Evolutionary conservation across 169 alveolate genomes (phyloP), one percentile per base, ranked within the genome.

Genomic region (Plasmodium inui): DNA sequence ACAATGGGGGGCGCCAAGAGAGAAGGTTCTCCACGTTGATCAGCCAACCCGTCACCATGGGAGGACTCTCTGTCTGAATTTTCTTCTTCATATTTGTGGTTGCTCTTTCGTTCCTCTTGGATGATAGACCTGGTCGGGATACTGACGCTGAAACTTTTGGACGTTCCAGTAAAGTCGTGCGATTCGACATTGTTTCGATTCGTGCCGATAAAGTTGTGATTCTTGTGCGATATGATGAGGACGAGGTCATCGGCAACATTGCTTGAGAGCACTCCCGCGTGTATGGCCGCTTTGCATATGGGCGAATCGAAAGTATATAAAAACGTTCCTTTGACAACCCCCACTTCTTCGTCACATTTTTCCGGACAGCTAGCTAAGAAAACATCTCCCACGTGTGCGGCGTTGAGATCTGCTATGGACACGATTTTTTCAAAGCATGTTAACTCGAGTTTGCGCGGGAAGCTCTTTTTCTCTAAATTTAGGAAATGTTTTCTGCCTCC

Each of bases 221-320:
- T 89, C 37, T 32, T 92, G 83, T 83, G 95, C 0, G 84, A 79
- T 67, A 95, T 83, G 57, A 84, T 86, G 17, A 96, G 92, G 71
- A 95, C 93, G 9, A 94, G 82, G 26, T 96, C 92, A 46, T 95
- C 97, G 22, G 98, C 97, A 19, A 97, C 97, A 3, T 86, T 79
- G 44, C 84, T 82, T 6, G 92, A 88, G 14, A 98, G 72, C 22
- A 95, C 98, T 6, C 99, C 99, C 44, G 98, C 96, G 70, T 98
- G 99, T 61, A 97, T 96, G n/a, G 98, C 99, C 7, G 99, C 98
- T 93, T 98, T 97, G 94, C 99, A 98, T 26, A 97, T 97, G 92
- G 97, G 95, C 12, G 98, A 97, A 74, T 98, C 99, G 26, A 96
- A 97, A 10, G 99, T 97, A 89, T 98, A 98, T 37, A 98, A 89